Conservation (phyloP, 2,329 filamentous ascomycete genomes). For the Fusarium dlaminii region DNA sequence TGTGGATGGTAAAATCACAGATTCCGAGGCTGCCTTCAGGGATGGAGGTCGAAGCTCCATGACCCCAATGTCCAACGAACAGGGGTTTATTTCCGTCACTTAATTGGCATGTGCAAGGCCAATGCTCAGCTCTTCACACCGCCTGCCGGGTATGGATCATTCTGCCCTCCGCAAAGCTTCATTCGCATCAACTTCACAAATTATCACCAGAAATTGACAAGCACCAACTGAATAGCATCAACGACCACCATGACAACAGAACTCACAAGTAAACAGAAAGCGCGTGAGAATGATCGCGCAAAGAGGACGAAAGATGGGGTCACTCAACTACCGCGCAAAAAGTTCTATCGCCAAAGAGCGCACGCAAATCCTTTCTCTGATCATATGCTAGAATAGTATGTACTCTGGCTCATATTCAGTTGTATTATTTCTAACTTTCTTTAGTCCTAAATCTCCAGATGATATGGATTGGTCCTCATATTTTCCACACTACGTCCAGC, state of each 20-base stretch:
- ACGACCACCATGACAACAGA: constrained; percentile 42
- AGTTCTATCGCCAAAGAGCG: constrained; percentile 94
- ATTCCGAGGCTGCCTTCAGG: constrained; percentile 30
- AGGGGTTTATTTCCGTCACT: constrained; percentile 19
- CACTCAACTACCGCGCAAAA: constrained; percentile 84
- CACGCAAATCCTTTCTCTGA: constrained; percentile 99
- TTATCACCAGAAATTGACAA: constrained; percentile 14
- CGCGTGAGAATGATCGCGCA: constrained; percentile 72
- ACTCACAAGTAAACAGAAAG: constrained; percentile 65
- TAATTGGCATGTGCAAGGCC: constrained; percentile 29
- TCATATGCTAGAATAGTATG: constrained; percentile 86
- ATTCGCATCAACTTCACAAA: constrained; percentile 19
- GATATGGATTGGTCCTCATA: constrained; percentile 92
- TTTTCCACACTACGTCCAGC: constrained; percentile 77
- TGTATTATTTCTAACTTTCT: constrained; percentile 16
- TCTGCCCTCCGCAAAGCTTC: constrained; percentile 27
- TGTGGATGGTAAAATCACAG: constrained; percentile 37
- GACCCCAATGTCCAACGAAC: constrained; percentile 17
- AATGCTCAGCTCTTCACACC: constrained; percentile 31
- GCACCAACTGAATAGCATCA: constrained; percentile 5
- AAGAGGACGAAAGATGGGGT: constrained; percentile 61
- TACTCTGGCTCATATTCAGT: constrained; percentile 4
- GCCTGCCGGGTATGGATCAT: constrained; percentile 39
- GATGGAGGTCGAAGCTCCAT: constrained; percentile 24
- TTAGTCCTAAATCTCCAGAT: constrained; percentile 78